These are phyloP conservation scores for Meyerozyma sp. DNA, from an alignment of 1,139 yeast genomes.

Conservation along the genomic window DNA sequence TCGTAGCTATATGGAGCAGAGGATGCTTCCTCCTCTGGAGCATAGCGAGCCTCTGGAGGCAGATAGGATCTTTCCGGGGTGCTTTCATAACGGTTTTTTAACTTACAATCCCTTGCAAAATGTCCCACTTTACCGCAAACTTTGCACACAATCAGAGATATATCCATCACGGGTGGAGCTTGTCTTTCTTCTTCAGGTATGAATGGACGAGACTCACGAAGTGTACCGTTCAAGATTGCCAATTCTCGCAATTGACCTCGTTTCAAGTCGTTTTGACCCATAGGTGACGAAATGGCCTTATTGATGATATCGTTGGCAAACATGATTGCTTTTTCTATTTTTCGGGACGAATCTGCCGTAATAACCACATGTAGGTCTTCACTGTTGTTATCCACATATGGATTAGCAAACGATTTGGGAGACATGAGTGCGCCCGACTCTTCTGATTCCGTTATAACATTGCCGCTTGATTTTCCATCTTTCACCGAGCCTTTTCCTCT, in stretches of 20 bases:
- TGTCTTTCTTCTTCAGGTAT: conserved; percentile 48
- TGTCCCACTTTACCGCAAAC: conserved; percentile 84
- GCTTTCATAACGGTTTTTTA: conserved; percentile 8
- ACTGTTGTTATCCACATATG: conserved; percentile 20
- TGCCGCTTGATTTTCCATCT: conserved; percentile 66
- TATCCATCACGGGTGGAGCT: conserved; percentile 41
- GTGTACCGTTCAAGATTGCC: conserved; percentile 91
- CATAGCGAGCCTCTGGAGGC: neutral
- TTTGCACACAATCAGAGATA: conserved; percentile 62
- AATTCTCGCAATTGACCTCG: conserved; percentile 86
- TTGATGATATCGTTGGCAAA: conserved; percentile 74
- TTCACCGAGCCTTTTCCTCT: conserved; percentile 95
- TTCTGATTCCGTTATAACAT: conserved; percentile 26
- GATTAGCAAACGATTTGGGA: conserved; percentile 18
- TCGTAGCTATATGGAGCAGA: neutral
- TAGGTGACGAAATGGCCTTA: conserved; percentile 83
- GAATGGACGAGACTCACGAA: conserved; percentile 72
- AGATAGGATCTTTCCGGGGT: neutral
- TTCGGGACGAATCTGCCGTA: conserved; percentile 77
- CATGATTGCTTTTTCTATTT: conserved; percentile 69
- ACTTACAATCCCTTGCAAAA: conserved; percentile 79
- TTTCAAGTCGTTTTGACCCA: conserved; percentile 88
- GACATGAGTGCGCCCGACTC: conserved; percentile 12
- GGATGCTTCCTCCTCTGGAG: neutral
- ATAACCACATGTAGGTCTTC: conserved; percentile 89